A percentile compares a stretch with the other conserved stretches of the same genome.
phyloP scores from a whole-genome alignment of 331 rosid species.

The Erythrophleum ivorense region DNA sequence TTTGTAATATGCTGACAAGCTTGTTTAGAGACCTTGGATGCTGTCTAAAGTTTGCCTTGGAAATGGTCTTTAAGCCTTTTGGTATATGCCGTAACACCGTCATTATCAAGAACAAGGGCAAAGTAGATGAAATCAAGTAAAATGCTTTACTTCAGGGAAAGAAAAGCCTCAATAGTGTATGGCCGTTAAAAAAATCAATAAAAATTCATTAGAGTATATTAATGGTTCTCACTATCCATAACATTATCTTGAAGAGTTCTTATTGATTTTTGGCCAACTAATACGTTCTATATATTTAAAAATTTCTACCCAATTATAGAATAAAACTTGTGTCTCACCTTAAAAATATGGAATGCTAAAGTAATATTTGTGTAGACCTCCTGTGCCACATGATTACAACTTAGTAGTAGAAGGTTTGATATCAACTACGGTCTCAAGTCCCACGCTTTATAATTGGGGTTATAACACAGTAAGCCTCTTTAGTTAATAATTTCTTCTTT shows the following conservation, averaged over 20 bases:
- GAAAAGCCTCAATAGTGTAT: background rate
- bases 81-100: conserved; percentile 1
- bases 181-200: too few species aligned
- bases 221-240: too few species aligned
- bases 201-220: too few species aligned
- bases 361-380: too few species aligned
- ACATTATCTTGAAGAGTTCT: background rate
- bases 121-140: background rate
- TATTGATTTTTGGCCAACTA: background rate
- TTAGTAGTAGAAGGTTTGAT: too few species aligned
- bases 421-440: background rate
- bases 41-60: conserved; percentile 10
- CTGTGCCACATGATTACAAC: too few species aligned
- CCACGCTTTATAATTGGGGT: background rate
- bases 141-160: background rate
- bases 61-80: conserved; percentile 20
- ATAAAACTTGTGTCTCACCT: background rate
- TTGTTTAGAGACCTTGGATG: conserved; percentile 19
- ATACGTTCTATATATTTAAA: too few species aligned
- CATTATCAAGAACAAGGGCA: background rate
- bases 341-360: too few species aligned
- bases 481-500: background rate
- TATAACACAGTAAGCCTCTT: too few species aligned
- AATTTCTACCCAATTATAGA: background rate
- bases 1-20: conserved; percentile 7